Base-by-base conservation (phyloP, 2,329 filamentous ascomycete species). In the Plectosphaerella plurivora region DNA sequence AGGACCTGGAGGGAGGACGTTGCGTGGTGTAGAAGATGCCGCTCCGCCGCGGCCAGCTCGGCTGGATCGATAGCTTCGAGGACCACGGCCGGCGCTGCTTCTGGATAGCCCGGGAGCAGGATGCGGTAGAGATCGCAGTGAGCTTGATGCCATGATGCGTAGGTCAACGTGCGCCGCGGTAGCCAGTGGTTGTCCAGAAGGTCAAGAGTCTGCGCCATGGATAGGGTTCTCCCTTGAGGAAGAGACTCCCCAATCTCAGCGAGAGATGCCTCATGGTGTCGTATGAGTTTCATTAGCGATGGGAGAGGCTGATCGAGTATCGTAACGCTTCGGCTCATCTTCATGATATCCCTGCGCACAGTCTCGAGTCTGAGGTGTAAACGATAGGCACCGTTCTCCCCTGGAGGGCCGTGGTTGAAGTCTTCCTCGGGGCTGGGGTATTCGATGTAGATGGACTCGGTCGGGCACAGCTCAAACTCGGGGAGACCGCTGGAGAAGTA, bases 111-210 rank as follows among this genome's bases (percentile, higher is more conserved):
- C 2, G 65, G 64, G 3, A 76, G 57, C 5, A 74, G 65, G n/a
- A 74, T 65, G 3, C 73, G 70, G 51, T 75, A 74, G 5, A 76
- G 54, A 47, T 76, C 73, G 56, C 71, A 74, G 50, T 74, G 67
- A 11, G 66, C 70, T 46, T 75, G 71, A 16, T 74, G 71, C 60
- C 67, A 75, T 1, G 66, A 70, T 16, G 65, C 57, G 53, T 67
- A 65, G 8, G 69, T 52, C 59, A 68, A 63, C n/a, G 70, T 54
- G 28, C 55, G 56, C 2, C 59, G 36, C 5, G 59, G 51, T 8
- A 60, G 55, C 59, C 59, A 63, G 1, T 54, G 57, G 25, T 49
- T 54, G 6, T 52, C 39, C 16, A 57, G 50, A 39, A 37, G 52
- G 12, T 15, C 55, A 28, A 41, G 53, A 4, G 42, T 52, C 39